Evolutionary conservation across 192 early-diverging fungal species (phyloP).

Genomic region (Podochytrium sp.): DNA sequence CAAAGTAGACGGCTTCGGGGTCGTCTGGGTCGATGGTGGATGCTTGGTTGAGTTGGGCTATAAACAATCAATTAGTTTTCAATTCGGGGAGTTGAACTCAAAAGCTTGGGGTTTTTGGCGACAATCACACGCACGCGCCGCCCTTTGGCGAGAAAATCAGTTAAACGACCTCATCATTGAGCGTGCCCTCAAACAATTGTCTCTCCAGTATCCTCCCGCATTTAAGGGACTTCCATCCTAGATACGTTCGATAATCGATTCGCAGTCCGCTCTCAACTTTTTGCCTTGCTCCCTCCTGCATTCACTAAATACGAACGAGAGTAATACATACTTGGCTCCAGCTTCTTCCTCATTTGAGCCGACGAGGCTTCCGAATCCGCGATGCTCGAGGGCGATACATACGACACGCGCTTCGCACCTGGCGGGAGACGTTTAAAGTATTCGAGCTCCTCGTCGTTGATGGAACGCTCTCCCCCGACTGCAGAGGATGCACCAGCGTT

Average conservation of each 20-base stretch:
- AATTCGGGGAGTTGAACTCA: no score
- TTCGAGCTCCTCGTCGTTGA: not conserved
- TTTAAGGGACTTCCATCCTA: no score
- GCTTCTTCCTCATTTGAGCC: not conserved
- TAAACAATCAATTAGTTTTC: no score
- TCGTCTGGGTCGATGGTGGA: not conserved
- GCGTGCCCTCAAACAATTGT: no score
- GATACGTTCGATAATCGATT: no score
- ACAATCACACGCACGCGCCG: not conserved
- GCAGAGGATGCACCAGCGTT: not conserved
- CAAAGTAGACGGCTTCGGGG: not conserved
- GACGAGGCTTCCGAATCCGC: not conserved
- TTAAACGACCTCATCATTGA: not conserved
- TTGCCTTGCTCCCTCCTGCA: no score
- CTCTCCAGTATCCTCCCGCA: no score
- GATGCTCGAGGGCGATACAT: no score
- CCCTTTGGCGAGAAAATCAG: not conserved
- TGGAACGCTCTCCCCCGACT: not conserved
- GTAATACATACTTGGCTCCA: not conserved
- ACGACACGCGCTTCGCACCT: constrained; percentile 14
- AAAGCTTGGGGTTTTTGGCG: not conserved
- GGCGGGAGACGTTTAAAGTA: not conserved
- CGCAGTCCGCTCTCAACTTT: no score
- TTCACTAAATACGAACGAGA: no score
- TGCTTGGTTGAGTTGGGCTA: not conserved